Percentiles rank a stretch among this genome's conserved stretches.
Conservation (phyloP, 2,329 filamentous ascomycete genomes). For the Elsinoe batatas region DNA sequence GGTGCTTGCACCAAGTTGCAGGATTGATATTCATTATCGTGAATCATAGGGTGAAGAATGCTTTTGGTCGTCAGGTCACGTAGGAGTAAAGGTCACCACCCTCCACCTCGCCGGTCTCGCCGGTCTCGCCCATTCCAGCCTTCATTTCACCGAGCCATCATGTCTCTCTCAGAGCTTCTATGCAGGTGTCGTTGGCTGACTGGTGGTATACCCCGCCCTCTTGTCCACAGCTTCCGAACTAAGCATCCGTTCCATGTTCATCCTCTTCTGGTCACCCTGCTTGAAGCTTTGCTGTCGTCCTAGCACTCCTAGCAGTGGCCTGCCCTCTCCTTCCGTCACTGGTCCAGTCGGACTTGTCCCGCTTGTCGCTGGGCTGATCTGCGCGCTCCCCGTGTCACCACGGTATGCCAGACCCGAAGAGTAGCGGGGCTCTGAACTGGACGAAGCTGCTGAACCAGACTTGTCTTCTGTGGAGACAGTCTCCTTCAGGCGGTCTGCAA, state of each 20-base stretch:
- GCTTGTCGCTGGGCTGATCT: constrained; percentile 12
- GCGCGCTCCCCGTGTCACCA: constrained; percentile 4
- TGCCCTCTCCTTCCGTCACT: not conserved
- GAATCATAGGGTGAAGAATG: not conserved
- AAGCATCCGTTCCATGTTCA: constrained; percentile 23
- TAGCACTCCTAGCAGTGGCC: constrained; percentile 14
- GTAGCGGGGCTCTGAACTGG: not conserved
- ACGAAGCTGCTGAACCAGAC: not conserved
- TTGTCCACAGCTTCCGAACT: constrained; percentile 11
- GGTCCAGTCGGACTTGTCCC: constrained; percentile 15
- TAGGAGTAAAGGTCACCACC: not conserved
- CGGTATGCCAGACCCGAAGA: constrained; percentile 11
- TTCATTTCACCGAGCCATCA: not conserved
- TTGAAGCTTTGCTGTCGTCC: constrained; percentile 24
- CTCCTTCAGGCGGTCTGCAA: constrained; percentile 12
- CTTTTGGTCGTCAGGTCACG: not conserved
- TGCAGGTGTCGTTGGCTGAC: not conserved
- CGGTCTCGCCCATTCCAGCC: not conserved
- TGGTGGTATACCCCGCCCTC: constrained; percentile 5
- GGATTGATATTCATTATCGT: not conserved
- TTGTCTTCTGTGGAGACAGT: constrained; percentile 3
- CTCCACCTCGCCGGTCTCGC: not conserved
- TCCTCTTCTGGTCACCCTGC: constrained; percentile 23
- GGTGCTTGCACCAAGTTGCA: too few species aligned
- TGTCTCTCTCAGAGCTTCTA: not conserved